phyloP scores from a whole-genome alignment of 129 eudicot genomes.

The Logfia minima region DNA sequence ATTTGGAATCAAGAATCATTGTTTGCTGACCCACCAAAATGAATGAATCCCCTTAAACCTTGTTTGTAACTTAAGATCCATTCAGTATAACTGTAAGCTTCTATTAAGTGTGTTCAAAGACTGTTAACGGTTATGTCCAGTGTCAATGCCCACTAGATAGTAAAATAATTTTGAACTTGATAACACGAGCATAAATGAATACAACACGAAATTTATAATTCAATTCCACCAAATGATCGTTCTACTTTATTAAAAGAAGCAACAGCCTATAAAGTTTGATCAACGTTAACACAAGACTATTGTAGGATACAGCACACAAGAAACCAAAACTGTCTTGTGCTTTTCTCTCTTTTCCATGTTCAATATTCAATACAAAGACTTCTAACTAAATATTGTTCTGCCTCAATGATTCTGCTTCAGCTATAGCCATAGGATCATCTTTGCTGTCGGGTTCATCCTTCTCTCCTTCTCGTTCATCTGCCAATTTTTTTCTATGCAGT shows the following conservation, averaged over 20 bases:
- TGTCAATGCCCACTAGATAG: neutral
- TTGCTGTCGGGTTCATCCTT: constrained; percentile 55
- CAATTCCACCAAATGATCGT: neutral
- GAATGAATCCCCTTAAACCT: too few relatives aligned
- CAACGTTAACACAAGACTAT: neutral
- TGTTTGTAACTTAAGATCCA: too few relatives aligned
- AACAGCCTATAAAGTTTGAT: neutral
- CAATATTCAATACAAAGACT: neutral
- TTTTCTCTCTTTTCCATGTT: constrained; percentile 6
- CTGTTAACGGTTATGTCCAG: too few relatives aligned
- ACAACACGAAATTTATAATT: neutral
- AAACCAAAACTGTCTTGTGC: constrained; percentile 9
- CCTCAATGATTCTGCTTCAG: constrained; percentile 62
- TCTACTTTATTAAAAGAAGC: neutral
- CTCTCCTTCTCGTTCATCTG: constrained; percentile 81
- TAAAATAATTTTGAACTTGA: neutral
- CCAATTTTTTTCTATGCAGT: constrained; percentile 70
- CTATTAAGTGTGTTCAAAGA: too few relatives aligned
- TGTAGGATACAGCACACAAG: constrained; percentile 6
- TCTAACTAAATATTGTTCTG: constrained; percentile 31
- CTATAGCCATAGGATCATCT: constrained; percentile 70
- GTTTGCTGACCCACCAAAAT: too few relatives aligned
- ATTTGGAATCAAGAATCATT: too few relatives aligned
- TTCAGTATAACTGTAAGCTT: too few relatives aligned
- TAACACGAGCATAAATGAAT: neutral